Evolutionary conservation across 2,329 filamentous ascomycete species (phyloP), one percentile per base, ranked within the genome.

Genomic region (Ascochyta viciae-villosae): DNA sequence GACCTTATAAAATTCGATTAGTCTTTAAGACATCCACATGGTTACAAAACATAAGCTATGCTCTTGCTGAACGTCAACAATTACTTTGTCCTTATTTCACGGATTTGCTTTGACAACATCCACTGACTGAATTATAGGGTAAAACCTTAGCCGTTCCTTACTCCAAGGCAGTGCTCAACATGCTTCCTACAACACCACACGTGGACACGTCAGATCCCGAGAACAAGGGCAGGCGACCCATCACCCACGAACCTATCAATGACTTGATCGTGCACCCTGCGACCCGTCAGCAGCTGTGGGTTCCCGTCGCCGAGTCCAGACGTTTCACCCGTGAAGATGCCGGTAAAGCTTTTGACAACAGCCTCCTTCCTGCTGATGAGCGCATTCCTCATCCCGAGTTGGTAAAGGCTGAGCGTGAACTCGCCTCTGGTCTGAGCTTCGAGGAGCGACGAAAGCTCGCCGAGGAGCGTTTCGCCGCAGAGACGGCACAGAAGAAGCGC

Each of bases 21-120:
- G 94, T 98, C 94, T 96, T 96, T 84, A 97, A 96, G 93, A 98
- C 93, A 87, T 77, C 81, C 76, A 87, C 83, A 88, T 95, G 91
- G 91, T 97, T 94, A 94, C 82, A 89, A 84, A 85, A 81, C 52
- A 81, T 85, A 83, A 66, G 65, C 84, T 86, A 88, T 88, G 83
- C 85, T 85, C 85, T 89, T 86, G 89, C 89, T 91, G 89, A 91
- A 66, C 53, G 66, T 68, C 61, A 57, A 48, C 31, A 35, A 49
- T 6, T 23, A 47, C 19, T 39, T 22, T 6, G 6, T 29, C 9
- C 13, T 16, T 27, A 15, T 27, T 10, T 13, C 3, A 46, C 8
- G 23, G 41, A 15, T 48, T 13, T 16, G 16, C 34, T 33, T 24
- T 26, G 6, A 12, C 27, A 34, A 46, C 48, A 29, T n/a, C 63